Base-by-base conservation (phyloP, 2,329 filamentous ascomycete genomes). In the Leptographium procerum region DNA sequence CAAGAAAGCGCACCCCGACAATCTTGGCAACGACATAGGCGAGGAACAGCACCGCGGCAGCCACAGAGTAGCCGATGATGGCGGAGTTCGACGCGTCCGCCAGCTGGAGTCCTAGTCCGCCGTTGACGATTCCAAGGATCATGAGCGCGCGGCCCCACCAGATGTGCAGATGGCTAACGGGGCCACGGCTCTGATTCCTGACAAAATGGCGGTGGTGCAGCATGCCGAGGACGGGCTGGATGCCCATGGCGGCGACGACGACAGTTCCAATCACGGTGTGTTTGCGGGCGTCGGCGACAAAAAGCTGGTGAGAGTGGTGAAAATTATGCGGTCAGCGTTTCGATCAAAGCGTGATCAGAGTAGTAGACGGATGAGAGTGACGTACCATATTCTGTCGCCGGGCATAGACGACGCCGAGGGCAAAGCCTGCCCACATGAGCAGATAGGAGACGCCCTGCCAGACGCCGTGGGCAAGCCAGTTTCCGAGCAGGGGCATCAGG, bases 91-190 rank as follows among this genome's bases (percentile, higher is more conserved):
- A 62, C 1, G 75, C 73, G 19, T 64, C 61, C 1, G 79, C 73
- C 19, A 84, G 71, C 62, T 77, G 61, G 31, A 87, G 70, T 4
- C 84, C 84, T 4, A 87, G 68, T 0, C 83, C 84, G 58, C 84
- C 84, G 64, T 87, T 87, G 64, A 86, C 67, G 51, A 86, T 73
- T 29, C 81, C 84, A 3, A 86, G 66, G 22, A 80, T 58, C 62
- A 87, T 79, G 50, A 86, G 68, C 1, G 71, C 64, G 22, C 84
- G 77, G 14, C 84, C 84, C 64, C 77, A 83, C 81, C 82, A 86
- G 63, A 85, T 78, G 66, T 87, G 84, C 1, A 72, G 66, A 62
- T 84, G 70, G 62, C 80, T 83, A 61, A 84, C 66, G 47, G 72
- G 19, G 8, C 77, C 77, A 40, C 83, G 80, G 29, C 65, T 51